These are phyloP conservation scores for Fusarium cyanostomum DNA, from an alignment of 2,329 filamentous ascomycete species.

Conservation along the genomic window DNA sequence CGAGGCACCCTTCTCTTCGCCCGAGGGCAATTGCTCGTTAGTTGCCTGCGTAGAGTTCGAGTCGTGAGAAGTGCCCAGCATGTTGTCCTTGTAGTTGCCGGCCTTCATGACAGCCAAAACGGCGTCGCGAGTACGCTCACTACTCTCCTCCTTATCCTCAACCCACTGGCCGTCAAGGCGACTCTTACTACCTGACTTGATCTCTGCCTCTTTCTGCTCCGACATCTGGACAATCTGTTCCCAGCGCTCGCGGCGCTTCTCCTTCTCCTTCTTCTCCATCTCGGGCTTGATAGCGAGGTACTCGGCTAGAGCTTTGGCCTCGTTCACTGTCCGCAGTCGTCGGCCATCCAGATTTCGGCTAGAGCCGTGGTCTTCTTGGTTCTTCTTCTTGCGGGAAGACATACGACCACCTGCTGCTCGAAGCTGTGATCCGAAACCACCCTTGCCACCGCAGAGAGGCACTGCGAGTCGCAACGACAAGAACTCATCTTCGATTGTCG, in stretches of 20 bases:
- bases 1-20: constrained; percentile 53
- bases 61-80: constrained; percentile 61
- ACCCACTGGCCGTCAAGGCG: constrained; percentile 92
- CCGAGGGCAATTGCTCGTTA: constrained; percentile 42
- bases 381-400: constrained; percentile 91
- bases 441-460: constrained; percentile 90
- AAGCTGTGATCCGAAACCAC: constrained; percentile 96
- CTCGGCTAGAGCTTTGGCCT: constrained; percentile 94
- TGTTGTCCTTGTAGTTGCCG: constrained; percentile 69
- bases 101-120: constrained; percentile 75
- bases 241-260: constrained; percentile 85
- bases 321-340: constrained; percentile 87
- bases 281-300: constrained; percentile 96
- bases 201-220: constrained; percentile 83
- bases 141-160: constrained; percentile 91
- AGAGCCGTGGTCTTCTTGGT: constrained; percentile 86
- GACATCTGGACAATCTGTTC: constrained; percentile 87
- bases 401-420: constrained; percentile 97
- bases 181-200: constrained; percentile 76
- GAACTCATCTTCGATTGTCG: constrained; percentile 68
- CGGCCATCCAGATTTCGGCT: constrained; percentile 94
- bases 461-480: constrained; percentile 83
- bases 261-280: constrained; percentile 94
- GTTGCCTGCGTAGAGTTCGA: constrained; percentile 53
- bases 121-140: constrained; percentile 81